A percentile compares a stretch with the other conserved stretches of the same genome.
These are phyloP conservation scores for Coemansia sp. DNA, from an alignment of 192 early-diverging fungal species.

Conservation along the genomic window DNA sequence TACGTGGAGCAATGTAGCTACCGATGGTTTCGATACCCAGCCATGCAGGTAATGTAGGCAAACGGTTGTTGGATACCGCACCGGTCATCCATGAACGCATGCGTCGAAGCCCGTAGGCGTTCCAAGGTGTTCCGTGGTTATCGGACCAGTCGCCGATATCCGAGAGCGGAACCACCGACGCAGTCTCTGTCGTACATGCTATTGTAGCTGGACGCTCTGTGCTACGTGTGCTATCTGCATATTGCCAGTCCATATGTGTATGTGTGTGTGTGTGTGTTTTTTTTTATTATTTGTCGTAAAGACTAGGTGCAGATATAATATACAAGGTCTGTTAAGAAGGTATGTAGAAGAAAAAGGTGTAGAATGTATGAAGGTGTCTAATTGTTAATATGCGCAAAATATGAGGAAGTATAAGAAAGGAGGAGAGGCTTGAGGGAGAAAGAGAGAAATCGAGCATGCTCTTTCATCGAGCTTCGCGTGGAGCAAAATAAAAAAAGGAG, in stretches of 20 bases:
- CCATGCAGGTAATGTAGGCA: conserved; percentile 22
- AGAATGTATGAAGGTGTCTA: too few species aligned
- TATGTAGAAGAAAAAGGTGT: neutral
- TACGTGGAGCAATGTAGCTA: conserved; percentile 11
- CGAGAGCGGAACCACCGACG: conserved; percentile 11
- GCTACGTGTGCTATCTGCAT: conserved; percentile 12
- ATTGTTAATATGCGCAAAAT: too few species aligned
- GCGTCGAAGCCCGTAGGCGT: conserved; percentile 23
- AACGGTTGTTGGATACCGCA: conserved; percentile 10
- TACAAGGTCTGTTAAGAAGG: too few species aligned
- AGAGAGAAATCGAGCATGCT: neutral
- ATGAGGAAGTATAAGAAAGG: too few species aligned
- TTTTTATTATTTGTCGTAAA: too few species aligned
- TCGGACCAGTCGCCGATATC: conserved; percentile 33
- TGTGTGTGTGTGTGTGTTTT: neutral
- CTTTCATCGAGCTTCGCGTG: too few species aligned
- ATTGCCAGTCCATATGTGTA: conserved; percentile 5
- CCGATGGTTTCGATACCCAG: conserved; percentile 20
- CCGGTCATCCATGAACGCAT: conserved; percentile 38
- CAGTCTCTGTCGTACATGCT: conserved; percentile 20
- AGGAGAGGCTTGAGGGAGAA: neutral
- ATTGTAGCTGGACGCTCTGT: conserved; percentile 30
- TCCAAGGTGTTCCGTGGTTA: conserved; percentile 6
- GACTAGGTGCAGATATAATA: too few species aligned
- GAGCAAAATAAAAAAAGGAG: neutral